Evolutionary conservation across 805 yeast species (phyloP).

Genomic region (Crinitomyces ghanaensis): DNA sequence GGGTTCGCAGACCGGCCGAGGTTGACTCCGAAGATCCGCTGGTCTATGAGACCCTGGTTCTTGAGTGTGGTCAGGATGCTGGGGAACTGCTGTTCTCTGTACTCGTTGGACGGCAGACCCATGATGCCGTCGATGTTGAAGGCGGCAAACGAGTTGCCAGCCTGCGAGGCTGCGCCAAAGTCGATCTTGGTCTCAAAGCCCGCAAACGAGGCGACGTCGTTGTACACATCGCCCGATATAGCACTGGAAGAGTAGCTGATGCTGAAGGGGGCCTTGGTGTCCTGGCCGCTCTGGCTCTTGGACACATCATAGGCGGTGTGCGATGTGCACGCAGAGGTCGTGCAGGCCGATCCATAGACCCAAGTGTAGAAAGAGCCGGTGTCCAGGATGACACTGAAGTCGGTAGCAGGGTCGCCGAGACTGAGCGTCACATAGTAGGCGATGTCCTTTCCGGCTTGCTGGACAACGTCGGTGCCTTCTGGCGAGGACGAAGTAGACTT

Average conservation of each 20-base stretch:
- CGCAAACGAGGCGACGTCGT: constrained; percentile 29
- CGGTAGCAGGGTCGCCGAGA: constrained; percentile 19
- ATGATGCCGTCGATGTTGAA: constrained; percentile 49
- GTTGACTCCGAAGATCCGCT: constrained; percentile 35
- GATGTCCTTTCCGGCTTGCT: constrained; percentile 20
- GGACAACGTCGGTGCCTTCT: constrained; percentile 12
- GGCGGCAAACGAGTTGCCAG: constrained; percentile 41
- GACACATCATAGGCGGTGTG: constrained; percentile 12
- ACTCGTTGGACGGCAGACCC: constrained; percentile 43
- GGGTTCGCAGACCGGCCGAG: constrained; percentile 27
- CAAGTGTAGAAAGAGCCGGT: constrained; percentile 57
- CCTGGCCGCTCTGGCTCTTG: constrained; percentile 9
- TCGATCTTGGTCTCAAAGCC: constrained; percentile 29
- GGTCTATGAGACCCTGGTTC: constrained; percentile 15
- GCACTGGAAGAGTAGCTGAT: constrained; percentile 43
- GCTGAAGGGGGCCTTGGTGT: constrained; percentile 28
- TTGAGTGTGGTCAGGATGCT: constrained; percentile 18
- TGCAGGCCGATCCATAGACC: constrained; percentile 46
- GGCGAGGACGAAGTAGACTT: not conserved
- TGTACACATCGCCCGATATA: constrained; percentile 39
- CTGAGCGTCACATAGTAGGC: constrained; percentile 19
- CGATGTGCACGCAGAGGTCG: constrained; percentile 33
- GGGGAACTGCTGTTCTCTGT: constrained; percentile 24
- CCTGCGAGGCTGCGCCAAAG: constrained; percentile 43
- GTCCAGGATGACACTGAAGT: constrained; percentile 44